These are phyloP conservation scores for Pinus taeda DNA, from an alignment of 75 land plant genomes.

Conservation along the genomic window DNA sequence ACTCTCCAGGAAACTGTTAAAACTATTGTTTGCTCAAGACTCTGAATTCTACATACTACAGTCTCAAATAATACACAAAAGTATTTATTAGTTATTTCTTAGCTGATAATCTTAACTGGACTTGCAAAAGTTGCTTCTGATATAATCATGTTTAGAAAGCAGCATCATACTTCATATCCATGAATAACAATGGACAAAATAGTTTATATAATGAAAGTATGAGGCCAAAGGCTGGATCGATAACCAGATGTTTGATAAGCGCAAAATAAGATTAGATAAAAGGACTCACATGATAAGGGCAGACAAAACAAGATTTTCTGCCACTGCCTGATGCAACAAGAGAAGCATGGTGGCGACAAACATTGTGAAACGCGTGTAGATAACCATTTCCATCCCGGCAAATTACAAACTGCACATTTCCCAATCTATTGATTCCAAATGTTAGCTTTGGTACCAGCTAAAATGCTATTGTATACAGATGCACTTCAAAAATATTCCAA, in stretches of 20 bases:
- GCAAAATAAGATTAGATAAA: neutral
- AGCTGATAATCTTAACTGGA: neutral
- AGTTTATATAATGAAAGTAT: neutral
- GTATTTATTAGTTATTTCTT: neutral
- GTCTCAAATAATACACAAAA: neutral
- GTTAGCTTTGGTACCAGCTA: neutral
- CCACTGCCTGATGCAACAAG: constrained; percentile 72
- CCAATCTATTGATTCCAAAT: constrained; percentile 52
- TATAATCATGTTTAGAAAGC: neutral
- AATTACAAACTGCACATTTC: constrained; percentile 68
- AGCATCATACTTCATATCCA: neutral
- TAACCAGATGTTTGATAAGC: neutral
- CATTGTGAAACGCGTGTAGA: constrained; percentile 86
- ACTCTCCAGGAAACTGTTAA: neutral
- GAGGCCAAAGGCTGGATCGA: neutral
- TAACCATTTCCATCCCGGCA: constrained; percentile 69
- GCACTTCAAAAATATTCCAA: neutral
- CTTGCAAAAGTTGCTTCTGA: neutral
- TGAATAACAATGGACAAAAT: neutral
- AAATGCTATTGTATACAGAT: neutral
- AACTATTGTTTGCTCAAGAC: neutral
- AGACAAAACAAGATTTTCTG: constrained; percentile 65
- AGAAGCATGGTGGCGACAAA: constrained; percentile 97
- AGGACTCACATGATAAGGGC: constrained; percentile 89
- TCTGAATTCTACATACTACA: neutral